Percentiles rank a stretch among this genome's conserved stretches.
Evolutionary conservation across 352 stramenopile genomes (phyloP).

Genomic region (Pythium vanterpoolii): DNA sequence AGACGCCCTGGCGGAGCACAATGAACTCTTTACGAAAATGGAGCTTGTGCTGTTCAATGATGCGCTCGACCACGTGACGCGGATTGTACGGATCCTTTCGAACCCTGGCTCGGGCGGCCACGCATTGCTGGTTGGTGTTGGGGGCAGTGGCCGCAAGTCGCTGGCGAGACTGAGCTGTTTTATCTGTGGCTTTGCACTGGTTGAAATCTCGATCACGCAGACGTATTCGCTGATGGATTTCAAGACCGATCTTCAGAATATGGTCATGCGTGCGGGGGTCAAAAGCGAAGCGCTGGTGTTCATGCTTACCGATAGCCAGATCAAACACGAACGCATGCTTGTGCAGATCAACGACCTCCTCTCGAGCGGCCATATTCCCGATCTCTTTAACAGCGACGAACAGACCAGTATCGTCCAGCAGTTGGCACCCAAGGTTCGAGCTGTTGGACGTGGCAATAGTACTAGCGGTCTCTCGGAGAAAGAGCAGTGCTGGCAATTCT

Average conservation of each 20-base stretch:
- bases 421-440: constrained; percentile 83
- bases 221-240: constrained; percentile 92
- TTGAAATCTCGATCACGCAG: constrained; percentile 90
- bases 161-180: constrained; percentile 89
- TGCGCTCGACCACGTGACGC: constrained; percentile 92
- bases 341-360: constrained; percentile 94
- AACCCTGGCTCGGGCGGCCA: constrained; percentile 86
- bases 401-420: constrained; percentile 89
- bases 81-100: constrained; percentile 94
- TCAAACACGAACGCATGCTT: constrained; percentile 95
- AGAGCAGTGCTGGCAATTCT: constrained; percentile 91
- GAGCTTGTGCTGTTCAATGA: constrained; percentile 96
- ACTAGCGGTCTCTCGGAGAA: constrained; percentile 66
- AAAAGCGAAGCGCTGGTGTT: constrained; percentile 92
- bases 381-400: constrained; percentile 92
- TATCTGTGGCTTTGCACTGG: constrained; percentile 86
- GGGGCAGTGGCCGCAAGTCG: constrained; percentile 92
- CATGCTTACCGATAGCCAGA: constrained; percentile 91
- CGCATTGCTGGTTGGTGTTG: constrained; percentile 92
- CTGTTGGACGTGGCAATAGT: constrained; percentile 28
- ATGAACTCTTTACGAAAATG: constrained; percentile 91
- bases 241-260: constrained; percentile 92
- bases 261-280: constrained; percentile 89
- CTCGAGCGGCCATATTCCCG: constrained; percentile 89
- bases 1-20: constrained; percentile 91